Evolutionary conservation across 2,329 filamentous ascomycete species (phyloP).

Genomic region (Calonectria leucothoes): DNA sequence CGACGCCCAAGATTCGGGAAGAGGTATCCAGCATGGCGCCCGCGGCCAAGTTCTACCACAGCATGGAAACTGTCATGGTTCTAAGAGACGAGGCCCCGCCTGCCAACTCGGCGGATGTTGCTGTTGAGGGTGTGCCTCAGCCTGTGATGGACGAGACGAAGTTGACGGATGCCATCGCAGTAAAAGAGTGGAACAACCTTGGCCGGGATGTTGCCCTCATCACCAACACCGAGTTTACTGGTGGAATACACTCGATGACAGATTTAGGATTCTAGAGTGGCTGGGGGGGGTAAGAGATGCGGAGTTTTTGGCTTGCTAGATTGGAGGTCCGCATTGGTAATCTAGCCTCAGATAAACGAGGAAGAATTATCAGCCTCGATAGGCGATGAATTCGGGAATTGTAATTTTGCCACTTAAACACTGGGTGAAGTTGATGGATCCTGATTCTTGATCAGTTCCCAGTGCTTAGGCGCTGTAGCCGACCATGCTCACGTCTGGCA

Average conservation of each 20-base stretch:
- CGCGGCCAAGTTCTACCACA: too few species aligned
- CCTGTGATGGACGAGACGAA: neutral
- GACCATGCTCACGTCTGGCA: neutral
- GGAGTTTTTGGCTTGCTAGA: neutral
- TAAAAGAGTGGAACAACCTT: neutral
- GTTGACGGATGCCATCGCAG: neutral
- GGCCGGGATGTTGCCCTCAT: neutral
- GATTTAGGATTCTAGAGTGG: neutral
- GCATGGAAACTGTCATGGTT: neutral
- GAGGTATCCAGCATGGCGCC: neutral
- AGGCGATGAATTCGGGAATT: neutral
- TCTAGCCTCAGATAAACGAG: neutral
- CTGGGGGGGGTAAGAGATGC: neutral
- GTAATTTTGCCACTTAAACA: neutral
- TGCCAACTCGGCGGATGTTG: too few species aligned
- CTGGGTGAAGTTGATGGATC: neutral
- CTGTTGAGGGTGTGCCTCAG: neutral
- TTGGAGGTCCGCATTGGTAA: neutral
- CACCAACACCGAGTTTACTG: neutral
- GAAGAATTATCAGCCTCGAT: neutral
- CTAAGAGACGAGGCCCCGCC: too few species aligned
- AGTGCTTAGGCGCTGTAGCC: neutral
- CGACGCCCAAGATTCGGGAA: neutral
- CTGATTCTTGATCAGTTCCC: neutral
- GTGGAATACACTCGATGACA: neutral